A percentile compares a stretch with the other conserved stretches of the same genome.
phyloP scores from a whole-genome alignment of 257 asterid genomes.

The Schizonepeta tenuifolia region DNA sequence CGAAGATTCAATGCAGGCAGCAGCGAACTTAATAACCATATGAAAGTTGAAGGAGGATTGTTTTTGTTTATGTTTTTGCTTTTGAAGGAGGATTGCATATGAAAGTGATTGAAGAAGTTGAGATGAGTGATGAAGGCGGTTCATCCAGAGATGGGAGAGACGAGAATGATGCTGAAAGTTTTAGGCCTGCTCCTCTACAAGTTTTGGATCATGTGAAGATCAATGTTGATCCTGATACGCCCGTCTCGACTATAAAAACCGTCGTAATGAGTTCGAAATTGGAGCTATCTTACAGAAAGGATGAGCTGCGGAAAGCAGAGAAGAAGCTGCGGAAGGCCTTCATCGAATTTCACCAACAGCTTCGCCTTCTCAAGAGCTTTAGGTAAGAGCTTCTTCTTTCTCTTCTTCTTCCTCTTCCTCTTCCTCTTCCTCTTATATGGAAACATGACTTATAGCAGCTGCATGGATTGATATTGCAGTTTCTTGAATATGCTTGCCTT shows the following conservation, averaged over 20 bases:
- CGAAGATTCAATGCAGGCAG: too few relatives aligned
- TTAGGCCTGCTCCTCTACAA: constrained; percentile 45
- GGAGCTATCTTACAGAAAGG: constrained; percentile 47
- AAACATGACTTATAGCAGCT: not conserved
- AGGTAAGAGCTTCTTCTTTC: constrained; percentile 39
- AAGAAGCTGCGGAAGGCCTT: constrained; percentile 58
- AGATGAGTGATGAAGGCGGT: constrained; percentile 29
- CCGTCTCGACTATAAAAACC: constrained; percentile 56
- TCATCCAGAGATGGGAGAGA: not conserved
- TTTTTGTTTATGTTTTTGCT: not conserved
- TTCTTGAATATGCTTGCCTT: constrained; percentile 74
- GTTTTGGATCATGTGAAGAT: constrained; percentile 58
- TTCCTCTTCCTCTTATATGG: not conserved
- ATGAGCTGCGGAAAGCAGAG: constrained; percentile 58
- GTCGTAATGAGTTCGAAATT: constrained; percentile 43
- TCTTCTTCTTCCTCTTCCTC: not conserved
- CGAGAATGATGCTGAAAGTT: constrained; percentile 1
- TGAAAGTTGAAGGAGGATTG: not conserved
- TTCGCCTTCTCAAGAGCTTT: constrained; percentile 63
- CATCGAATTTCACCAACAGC: constrained; percentile 58
- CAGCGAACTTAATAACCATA: not conserved
- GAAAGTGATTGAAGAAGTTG: constrained; percentile 65
- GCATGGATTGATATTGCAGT: constrained; percentile 39
- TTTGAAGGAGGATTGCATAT: constrained; percentile 37
- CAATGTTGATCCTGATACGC: constrained; percentile 63